phyloP scores from a whole-genome alignment of 805 yeast genomes.

The Metschnikowia anglica region DNA sequence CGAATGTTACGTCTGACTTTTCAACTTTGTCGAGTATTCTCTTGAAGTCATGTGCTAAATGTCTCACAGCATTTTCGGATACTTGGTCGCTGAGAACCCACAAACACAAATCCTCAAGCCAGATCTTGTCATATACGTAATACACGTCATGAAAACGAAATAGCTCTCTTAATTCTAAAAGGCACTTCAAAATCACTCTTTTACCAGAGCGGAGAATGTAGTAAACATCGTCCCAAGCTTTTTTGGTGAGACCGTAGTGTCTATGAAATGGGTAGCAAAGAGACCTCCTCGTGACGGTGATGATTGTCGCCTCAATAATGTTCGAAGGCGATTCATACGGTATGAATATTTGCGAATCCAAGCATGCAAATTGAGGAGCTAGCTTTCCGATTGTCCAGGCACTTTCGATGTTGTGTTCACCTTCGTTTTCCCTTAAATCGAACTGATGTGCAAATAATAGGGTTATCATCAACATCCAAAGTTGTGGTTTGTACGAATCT shows the following conservation, averaged over 20 bases:
- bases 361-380: constrained; percentile 69
- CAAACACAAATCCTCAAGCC: constrained; percentile 72
- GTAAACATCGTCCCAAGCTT: constrained; percentile 76
- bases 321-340: constrained; percentile 24
- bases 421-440: constrained; percentile 72
- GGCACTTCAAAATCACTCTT: constrained; percentile 55
- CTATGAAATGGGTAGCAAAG: constrained; percentile 79
- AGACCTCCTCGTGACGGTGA: constrained; percentile 70
- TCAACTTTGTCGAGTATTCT: constrained; percentile 38
- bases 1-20: constrained; percentile 55
- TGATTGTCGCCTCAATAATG: constrained; percentile 51
- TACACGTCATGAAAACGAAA: constrained; percentile 83
- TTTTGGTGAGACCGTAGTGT: constrained; percentile 55
- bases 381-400: constrained; percentile 93
- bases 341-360: constrained; percentile 59
- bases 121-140: constrained; percentile 75
- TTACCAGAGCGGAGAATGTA: constrained; percentile 66
- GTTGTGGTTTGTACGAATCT: constrained; percentile 45
- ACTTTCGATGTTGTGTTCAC: constrained; percentile 75
- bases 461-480: constrained; percentile 63
- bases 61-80: constrained; percentile 56
- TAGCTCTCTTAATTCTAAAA: constrained; percentile 64
- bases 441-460: constrained; percentile 71
- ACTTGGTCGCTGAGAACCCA: constrained; percentile 69
- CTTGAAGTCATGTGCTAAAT: constrained; percentile 64